Conservation (phyloP, 345 rosid genomes). For the Streptanthus diversifolius region DNA sequence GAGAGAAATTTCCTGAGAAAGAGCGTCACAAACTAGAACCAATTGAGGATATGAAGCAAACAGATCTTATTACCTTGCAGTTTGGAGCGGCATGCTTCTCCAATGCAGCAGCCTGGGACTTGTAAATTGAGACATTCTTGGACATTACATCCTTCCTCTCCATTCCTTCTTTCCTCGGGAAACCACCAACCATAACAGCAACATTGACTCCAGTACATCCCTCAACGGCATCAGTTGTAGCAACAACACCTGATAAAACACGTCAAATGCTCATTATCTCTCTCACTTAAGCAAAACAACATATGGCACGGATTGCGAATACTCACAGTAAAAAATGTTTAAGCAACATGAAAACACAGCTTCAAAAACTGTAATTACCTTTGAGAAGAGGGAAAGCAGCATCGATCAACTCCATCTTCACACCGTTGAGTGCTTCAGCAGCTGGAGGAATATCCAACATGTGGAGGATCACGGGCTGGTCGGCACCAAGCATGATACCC, state of each 20-base stretch:
- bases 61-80: conserved; percentile 70
- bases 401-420: conserved; percentile 95
- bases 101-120: conserved; percentile 92
- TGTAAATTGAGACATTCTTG: conserved; percentile 93
- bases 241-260: conserved; percentile 75
- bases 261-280: neutral
- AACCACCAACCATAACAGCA: conserved; percentile 99
- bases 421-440: conserved; percentile 96
- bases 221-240: conserved; percentile 92
- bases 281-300: neutral
- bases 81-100: conserved; percentile 88
- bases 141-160: conserved; percentile 99
- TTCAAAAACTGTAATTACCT: conserved; percentile 40
- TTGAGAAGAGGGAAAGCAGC: conserved; percentile 98
- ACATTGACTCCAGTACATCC: conserved; percentile 89
- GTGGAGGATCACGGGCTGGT: conserved; percentile 98
- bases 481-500: conserved; percentile 94
- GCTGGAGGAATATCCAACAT: conserved; percentile 99
- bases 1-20: neutral
- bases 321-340: neutral
- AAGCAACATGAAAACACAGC: neutral
- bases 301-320: neutral
- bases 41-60: neutral
- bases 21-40: neutral
- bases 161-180: conserved; percentile 99